A percentile compares a stretch with the other conserved stretches of the same genome.
phyloP scores from a whole-genome alignment of 2,329 filamentous ascomycete genomes.

The Epichloe coenophiala region DNA sequence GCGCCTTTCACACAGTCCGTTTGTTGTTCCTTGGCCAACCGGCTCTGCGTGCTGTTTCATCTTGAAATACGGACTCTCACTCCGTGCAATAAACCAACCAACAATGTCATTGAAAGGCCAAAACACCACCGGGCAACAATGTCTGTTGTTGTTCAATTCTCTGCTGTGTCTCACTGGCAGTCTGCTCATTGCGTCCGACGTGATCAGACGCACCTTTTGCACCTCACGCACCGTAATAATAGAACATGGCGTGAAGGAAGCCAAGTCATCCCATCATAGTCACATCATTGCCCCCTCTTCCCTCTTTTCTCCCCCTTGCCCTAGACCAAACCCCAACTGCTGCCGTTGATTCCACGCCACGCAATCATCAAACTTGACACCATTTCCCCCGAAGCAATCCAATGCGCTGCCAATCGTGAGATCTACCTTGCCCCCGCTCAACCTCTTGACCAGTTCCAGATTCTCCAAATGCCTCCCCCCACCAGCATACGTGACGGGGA shows the following conservation, averaged over 20 bases:
- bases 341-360: slow-evolving; percentile 66
- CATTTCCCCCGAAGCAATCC: slow-evolving; percentile 82
- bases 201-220: too few species aligned
- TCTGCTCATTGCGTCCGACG: too few species aligned
- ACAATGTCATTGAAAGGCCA: not conserved
- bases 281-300: too few species aligned
- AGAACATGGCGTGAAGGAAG: too few species aligned
- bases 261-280: too few species aligned
- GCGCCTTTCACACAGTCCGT: not conserved
- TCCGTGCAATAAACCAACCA: not conserved
- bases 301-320: too few species aligned
- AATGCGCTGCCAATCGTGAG: slow-evolving; percentile 92
- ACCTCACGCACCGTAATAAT: too few species aligned
- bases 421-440: slow-evolving; percentile 75
- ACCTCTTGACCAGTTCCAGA: slow-evolving; percentile 62
- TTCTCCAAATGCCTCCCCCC: slow-evolving; percentile 73
- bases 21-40: slow-evolving; percentile 3
- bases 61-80: not conserved
- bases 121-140: not conserved
- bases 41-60: not conserved
- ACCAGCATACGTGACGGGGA: slow-evolving; percentile 92
- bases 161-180: not conserved
- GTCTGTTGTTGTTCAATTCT: not conserved
- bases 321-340: too few species aligned
- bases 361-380: slow-evolving; percentile 80